A percentile compares a stretch with the other conserved stretches of the same genome.
These are phyloP conservation scores for Epichloe brachyelytri DNA, from an alignment of 2,329 filamentous ascomycete species.

Conservation along the genomic window DNA sequence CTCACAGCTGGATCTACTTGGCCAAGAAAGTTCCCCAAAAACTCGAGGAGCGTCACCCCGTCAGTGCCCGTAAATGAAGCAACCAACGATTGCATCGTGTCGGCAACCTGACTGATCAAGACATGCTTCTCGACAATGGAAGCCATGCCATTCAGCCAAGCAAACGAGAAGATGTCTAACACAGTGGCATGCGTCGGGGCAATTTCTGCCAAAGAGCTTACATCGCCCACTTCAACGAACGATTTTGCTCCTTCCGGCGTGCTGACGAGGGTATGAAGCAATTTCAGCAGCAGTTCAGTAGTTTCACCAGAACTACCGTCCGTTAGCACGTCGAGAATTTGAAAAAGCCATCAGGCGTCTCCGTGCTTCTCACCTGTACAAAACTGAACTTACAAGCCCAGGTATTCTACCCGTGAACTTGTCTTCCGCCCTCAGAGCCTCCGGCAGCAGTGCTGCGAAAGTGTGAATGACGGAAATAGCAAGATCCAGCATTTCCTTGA, in stretches of 20 bases:
- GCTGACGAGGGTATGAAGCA: slow-evolving; percentile 43
- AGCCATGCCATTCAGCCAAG: slow-evolving; percentile 40
- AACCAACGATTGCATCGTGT: slow-evolving; percentile 33
- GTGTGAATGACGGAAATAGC: slow-evolving; percentile 50
- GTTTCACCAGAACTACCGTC: slow-evolving; percentile 33
- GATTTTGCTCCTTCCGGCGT: slow-evolving; percentile 34
- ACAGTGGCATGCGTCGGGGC: slow-evolving; percentile 39
- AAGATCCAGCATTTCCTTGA: slow-evolving; percentile 48
- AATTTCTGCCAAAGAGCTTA: slow-evolving; percentile 43
- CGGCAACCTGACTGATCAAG: slow-evolving; percentile 30
- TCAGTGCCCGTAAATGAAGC: slow-evolving; percentile 46
- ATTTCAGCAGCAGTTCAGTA: slow-evolving; percentile 39
- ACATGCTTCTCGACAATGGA: slow-evolving; percentile 15
- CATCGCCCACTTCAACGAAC: slow-evolving; percentile 36
- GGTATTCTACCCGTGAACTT: slow-evolving; percentile 41
- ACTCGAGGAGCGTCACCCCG: slow-evolving; percentile 44
- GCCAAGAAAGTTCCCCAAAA: slow-evolving; percentile 39
- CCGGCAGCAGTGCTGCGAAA: slow-evolving; percentile 45
- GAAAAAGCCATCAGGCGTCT: too few species aligned
- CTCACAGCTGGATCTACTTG: slow-evolving; percentile 35
- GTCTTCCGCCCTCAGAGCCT: slow-evolving; percentile 27
- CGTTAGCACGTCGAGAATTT: too few species aligned
- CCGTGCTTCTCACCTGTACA: slow-evolving; percentile 32
- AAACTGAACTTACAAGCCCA: slow-evolving; percentile 36
- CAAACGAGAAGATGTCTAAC: slow-evolving; percentile 41